These are phyloP conservation scores for Hypoxylon sp. DNA, from an alignment of 2,329 filamentous ascomycete species.

Conservation along the genomic window DNA sequence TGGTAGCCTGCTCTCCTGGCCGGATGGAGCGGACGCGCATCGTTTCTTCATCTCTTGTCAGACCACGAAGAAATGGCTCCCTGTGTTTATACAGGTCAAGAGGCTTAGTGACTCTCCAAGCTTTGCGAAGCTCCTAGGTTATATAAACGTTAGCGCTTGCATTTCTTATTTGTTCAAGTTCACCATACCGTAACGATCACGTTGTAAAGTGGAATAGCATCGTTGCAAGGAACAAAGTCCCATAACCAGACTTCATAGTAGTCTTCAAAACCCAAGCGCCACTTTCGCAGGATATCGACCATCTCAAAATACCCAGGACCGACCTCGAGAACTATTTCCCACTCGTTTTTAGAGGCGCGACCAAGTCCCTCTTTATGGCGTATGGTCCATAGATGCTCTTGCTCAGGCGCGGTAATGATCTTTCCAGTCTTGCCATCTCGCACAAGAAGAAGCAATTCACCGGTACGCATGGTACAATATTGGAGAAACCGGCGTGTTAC, in stretches of 20 bases:
- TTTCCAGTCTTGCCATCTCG: slow-evolving; percentile 53
- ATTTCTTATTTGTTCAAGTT: neutral
- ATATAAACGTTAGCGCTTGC: slow-evolving; percentile 23
- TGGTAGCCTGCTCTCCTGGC: slow-evolving; percentile 46
- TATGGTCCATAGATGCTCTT: slow-evolving; percentile 50
- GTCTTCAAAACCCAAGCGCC: slow-evolving; percentile 51
- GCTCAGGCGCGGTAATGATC: slow-evolving; percentile 49
- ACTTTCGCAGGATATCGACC: slow-evolving; percentile 47
- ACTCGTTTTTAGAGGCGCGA: slow-evolving; percentile 50
- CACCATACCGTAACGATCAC: slow-evolving; percentile 41
- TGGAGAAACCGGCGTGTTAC: slow-evolving; percentile 54
- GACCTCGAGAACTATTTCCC: slow-evolving; percentile 46
- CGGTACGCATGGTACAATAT: slow-evolving; percentile 51
- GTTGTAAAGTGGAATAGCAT: slow-evolving; percentile 44
- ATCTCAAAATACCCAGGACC: slow-evolving; percentile 48
- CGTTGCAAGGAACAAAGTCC: slow-evolving; percentile 50
- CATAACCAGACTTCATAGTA: slow-evolving; percentile 55
- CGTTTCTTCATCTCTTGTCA: slow-evolving; percentile 50
- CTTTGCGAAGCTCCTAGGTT: slow-evolving; percentile 50
- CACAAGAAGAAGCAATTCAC: slow-evolving; percentile 51
- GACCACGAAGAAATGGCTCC: slow-evolving; percentile 47
- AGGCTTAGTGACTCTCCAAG: slow-evolving; percentile 48
- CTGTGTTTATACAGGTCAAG: slow-evolving; percentile 48
- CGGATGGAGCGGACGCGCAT: slow-evolving; percentile 50
- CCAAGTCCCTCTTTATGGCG: slow-evolving; percentile 48